Evolutionary conservation across 176 grass and related monocot species (phyloP).

Genomic region (Microstegium vimineum): DNA sequence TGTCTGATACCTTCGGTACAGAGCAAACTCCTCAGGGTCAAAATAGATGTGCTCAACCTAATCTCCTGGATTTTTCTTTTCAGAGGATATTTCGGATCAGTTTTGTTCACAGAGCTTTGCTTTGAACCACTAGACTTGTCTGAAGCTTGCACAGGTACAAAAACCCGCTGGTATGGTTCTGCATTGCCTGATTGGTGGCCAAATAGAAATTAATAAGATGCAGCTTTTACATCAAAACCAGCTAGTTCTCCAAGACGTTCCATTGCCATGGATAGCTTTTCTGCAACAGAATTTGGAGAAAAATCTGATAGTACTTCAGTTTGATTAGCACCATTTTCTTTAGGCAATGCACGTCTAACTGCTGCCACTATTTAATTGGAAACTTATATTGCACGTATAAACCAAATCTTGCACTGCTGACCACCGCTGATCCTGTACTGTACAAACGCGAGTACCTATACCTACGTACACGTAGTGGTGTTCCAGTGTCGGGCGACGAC

Average conservation of each 20-base stretch:
- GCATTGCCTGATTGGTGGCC: too few relatives aligned
- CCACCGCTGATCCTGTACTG: too few relatives aligned
- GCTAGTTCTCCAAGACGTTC: slow-evolving; percentile 32
- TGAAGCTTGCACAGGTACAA: slow-evolving; percentile 27
- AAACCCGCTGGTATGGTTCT: slow-evolving; percentile 12
- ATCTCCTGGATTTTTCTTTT: slow-evolving; percentile 78
- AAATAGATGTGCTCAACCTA: slow-evolving; percentile 71
- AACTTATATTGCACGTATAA: slow-evolving; percentile 80
- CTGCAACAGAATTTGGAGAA: slow-evolving; percentile 78
- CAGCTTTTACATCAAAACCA: slow-evolving; percentile 64
- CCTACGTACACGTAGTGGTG: too few relatives aligned
- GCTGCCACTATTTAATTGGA: slow-evolving; percentile 80
- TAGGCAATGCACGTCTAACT: slow-evolving; percentile 37
- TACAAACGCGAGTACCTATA: too few relatives aligned
- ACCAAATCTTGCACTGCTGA: slow-evolving; percentile 56
- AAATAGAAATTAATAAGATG: too few relatives aligned
- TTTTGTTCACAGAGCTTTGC: slow-evolving; percentile 32
- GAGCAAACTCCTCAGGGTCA: slow-evolving; percentile 80
- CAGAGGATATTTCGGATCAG: slow-evolving; percentile 11
- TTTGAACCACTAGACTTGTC: slow-evolving; percentile 44
- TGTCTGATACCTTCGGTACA: slow-evolving; percentile 87
- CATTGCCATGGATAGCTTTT: slow-evolving; percentile 56
- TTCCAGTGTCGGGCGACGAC: too few relatives aligned
- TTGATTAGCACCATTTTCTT: slow-evolving; percentile 37
- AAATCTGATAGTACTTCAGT: slow-evolving; percentile 42